phyloP scores from a whole-genome alignment of 176 grass and related monocot genomes.

The Themeda triandra region DNA sequence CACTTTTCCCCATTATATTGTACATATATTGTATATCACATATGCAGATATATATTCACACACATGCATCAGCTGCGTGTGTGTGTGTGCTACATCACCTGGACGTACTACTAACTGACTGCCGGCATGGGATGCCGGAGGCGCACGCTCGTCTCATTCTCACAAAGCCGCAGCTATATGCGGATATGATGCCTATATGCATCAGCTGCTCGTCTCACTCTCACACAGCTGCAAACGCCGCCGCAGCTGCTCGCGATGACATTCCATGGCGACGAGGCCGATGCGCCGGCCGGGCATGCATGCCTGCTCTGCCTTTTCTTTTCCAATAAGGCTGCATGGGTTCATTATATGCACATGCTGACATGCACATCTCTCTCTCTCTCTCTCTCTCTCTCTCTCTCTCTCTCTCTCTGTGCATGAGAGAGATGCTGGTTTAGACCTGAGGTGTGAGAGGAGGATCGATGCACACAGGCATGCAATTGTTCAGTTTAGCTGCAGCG shows the following conservation, averaged over 20 bases:
- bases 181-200: too few relatives aligned
- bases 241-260: not conserved
- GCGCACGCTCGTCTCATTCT: too few relatives aligned
- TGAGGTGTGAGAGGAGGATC: not conserved
- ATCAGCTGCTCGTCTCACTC: too few relatives aligned
- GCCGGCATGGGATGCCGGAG: too few relatives aligned
- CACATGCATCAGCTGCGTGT: not conserved
- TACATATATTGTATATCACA: not conserved
- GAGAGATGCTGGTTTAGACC: not conserved
- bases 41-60: not conserved
- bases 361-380: not conserved
- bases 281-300: too few relatives aligned
- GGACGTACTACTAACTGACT: too few relatives aligned
- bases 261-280: too few relatives aligned
- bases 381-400: not conserved
- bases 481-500: not conserved
- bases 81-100: too few relatives aligned
- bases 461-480: not conserved
- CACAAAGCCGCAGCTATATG: too few relatives aligned
- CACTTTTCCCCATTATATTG: conserved; percentile 1
- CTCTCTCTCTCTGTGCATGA: not conserved
- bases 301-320: not conserved
- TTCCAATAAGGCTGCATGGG: not conserved
- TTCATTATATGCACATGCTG: not conserved
- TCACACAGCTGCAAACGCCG: too few relatives aligned